Evolutionary conservation across 2,329 filamentous ascomycete genomes (phyloP), one percentile per base, ranked within the genome.

Genomic region (Tothia fuscella): DNA sequence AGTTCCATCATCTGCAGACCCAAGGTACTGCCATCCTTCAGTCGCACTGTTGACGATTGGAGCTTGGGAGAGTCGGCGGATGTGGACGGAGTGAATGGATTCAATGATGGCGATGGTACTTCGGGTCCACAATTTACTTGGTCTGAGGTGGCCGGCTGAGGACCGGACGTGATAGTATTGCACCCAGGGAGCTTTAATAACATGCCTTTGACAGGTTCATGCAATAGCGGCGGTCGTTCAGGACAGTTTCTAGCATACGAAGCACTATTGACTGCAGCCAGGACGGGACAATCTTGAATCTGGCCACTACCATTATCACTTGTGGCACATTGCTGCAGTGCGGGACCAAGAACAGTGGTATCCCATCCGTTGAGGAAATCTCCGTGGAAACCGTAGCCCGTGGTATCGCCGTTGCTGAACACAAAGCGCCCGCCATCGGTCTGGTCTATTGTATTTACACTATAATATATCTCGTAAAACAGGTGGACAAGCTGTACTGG

Each of bases 361-460:
- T 70, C 58, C 62, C 65, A 70, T 16, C 68, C 68, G 40, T 70
- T 70, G 46, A 67, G 56, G 47, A 72, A 72, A 43, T 73, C 71
- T 14, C 66, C 71, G 46, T 74, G 71, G 49, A 71, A 67, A 2
- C 68, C 68, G 47, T 66, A 71, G 5, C 70, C 69, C 4, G 65
- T 71, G 4, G 61, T 57, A 45, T 71, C 68, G 22, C 67, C 64
- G 44, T 62, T 63, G 1, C 65, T 57, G 48, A 67, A 70, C 32
- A 68, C 58, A 48, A 68, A 70, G 29, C 59, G 56, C 4, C 56
- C 51, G 28, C 59, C 62, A 59, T 26, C 47, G 52, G 38, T 14
- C 50, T 55, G 38, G 47, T 54, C 34, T 54, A 68, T 37, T 19
- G 20, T 26, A 20, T 49, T 49, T 4, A 55, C 50, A 10, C 43